Conservation (phyloP, 1,284 basidiomycete species). For the Polyporus tsugae region DNA sequence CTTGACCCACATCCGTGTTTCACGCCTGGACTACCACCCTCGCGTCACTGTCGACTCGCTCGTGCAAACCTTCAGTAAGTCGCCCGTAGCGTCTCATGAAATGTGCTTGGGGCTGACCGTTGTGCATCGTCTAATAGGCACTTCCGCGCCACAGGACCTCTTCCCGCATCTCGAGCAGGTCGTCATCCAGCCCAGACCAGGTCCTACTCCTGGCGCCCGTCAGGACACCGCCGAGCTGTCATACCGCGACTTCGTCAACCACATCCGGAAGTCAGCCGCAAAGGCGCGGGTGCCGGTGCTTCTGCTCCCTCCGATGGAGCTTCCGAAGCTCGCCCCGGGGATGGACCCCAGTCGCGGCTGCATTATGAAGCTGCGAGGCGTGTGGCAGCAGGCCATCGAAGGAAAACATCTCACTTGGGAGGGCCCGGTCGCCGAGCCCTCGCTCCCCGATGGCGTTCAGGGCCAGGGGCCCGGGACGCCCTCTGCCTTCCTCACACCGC, state of each 20-base stretch:
- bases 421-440: neutral
- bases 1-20: slow-evolving; percentile 29
- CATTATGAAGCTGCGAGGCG: slow-evolving; percentile 15
- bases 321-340: slow-evolving; percentile 14
- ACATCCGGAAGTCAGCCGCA: slow-evolving; percentile 17
- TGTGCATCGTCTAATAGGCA: neutral
- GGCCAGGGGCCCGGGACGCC: neutral
- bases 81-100: neutral
- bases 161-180: slow-evolving; percentile 27
- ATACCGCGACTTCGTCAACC: slow-evolving; percentile 25
- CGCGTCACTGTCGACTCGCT: slow-evolving; percentile 27
- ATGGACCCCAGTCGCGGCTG: slow-evolving; percentile 25
- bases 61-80: slow-evolving; percentile 25
- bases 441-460: neutral
- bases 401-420: slow-evolving; percentile 8
- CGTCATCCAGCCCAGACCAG: slow-evolving; percentile 27
- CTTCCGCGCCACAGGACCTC: slow-evolving; percentile 6
- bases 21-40: slow-evolving; percentile 27
- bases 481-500: neutral
- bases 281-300: slow-evolving; percentile 27
- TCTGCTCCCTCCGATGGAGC: slow-evolving; percentile 26
- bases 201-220: slow-evolving; percentile 12
- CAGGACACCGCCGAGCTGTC: slow-evolving; percentile 18
- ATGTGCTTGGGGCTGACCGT: no score
- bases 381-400: slow-evolving; percentile 13